These are phyloP conservation scores for Phytophthora idaei DNA, from an alignment of 352 stramenopile species.

Conservation along the genomic window DNA sequence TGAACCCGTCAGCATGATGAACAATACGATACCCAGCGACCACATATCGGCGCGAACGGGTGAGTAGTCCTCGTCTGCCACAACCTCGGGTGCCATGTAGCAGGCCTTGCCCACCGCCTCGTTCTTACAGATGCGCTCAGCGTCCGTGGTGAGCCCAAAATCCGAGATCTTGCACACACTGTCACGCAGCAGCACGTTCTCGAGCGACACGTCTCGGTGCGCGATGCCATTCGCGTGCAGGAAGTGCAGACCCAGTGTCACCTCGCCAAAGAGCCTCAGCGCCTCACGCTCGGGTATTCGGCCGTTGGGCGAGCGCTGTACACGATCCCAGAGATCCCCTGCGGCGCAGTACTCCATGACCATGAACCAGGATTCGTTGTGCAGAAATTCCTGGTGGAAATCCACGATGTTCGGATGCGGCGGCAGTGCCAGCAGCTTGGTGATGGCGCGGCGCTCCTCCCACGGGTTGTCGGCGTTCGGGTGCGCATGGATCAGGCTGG, in stretches of 20 bases:
- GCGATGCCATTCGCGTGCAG: conserved; percentile 49
- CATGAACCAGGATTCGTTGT: conserved; percentile 48
- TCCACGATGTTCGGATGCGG: background rate
- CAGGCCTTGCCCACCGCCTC: conserved; percentile 53
- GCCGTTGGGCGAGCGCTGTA: conserved; percentile 27
- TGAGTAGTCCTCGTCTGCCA: conserved; percentile 50
- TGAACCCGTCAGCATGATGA: conserved; percentile 67
- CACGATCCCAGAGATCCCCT: conserved; percentile 44
- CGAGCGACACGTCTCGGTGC: conserved; percentile 58
- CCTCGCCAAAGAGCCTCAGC: conserved; percentile 35
- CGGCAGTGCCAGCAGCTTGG: background rate
- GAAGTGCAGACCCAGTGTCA: conserved; percentile 42
- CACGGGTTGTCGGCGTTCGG: background rate
- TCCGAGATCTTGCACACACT: conserved; percentile 53
- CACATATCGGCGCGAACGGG: conserved; percentile 50
- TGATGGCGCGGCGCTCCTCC: background rate
- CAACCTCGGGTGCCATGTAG: conserved; percentile 68
- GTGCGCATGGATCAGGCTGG: background rate
- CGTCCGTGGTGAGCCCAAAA: conserved; percentile 45
- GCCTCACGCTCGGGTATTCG: conserved; percentile 32
- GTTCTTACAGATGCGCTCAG: conserved; percentile 1
- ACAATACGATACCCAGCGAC: conserved; percentile 70
- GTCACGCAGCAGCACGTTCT: conserved; percentile 50
- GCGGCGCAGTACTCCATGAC: conserved; percentile 59
- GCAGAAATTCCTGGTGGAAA: conserved; percentile 18